Evolutionary conservation across 2,329 filamentous ascomycete species (phyloP).

Genomic region (Aspergillus arachidicola): DNA sequence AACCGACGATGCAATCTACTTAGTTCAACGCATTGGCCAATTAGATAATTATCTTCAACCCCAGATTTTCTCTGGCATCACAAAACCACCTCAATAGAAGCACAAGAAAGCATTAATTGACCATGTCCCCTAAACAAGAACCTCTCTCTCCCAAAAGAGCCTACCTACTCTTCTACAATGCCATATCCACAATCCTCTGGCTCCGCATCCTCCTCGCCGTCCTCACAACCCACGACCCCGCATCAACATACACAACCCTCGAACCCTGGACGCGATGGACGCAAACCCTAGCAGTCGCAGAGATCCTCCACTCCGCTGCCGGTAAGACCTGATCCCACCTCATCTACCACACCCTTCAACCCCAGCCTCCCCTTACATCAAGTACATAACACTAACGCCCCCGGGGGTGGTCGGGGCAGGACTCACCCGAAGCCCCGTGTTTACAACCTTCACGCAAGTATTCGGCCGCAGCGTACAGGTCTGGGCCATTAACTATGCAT

Average conservation of each 20-base stretch:
- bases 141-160: slow-evolving; percentile 4
- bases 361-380: neutral
- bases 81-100: neutral
- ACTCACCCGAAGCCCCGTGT: slow-evolving; percentile 30
- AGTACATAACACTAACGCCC: neutral
- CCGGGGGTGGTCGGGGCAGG: slow-evolving; percentile 6
- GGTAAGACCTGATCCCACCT: slow-evolving; percentile 15
- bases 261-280: slow-evolving; percentile 30
- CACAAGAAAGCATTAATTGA: neutral
- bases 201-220: slow-evolving; percentile 25
- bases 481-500: slow-evolving; percentile 34
- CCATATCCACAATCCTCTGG: slow-evolving; percentile 27
- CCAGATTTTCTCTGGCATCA: neutral
- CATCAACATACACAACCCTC: slow-evolving; percentile 22
- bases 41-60: neutral
- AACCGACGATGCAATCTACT: neutral
- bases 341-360: neutral
- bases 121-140: neutral
- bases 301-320: slow-evolving; percentile 30
- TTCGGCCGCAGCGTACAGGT: slow-evolving; percentile 36
- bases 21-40: neutral
- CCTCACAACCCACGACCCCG: slow-evolving; percentile 8
- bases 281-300: slow-evolving; percentile 29
- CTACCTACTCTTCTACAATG: slow-evolving; percentile 33
- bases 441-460: slow-evolving; percentile 34